These are phyloP conservation scores for Fusarium armeniacum DNA, from an alignment of 2,329 filamentous ascomycete species.

Conservation along the genomic window DNA sequence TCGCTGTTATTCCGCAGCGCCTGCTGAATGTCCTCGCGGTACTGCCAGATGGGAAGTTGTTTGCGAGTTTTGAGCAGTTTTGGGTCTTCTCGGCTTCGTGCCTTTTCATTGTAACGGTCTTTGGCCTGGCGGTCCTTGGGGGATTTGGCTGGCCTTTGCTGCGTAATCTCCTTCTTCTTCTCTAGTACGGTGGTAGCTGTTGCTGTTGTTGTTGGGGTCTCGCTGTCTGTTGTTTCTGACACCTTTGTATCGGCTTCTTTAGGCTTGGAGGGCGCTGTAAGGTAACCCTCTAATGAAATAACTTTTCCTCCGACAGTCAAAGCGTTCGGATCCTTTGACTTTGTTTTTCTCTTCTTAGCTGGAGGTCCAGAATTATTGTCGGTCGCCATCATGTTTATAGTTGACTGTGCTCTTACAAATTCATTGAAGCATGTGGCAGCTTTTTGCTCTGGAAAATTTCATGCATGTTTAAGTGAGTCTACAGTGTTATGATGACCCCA, in stretches of 20 bases:
- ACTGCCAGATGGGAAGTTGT: slow-evolving; percentile 83
- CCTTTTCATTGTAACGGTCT: slow-evolving; percentile 29
- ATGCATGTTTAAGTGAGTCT: slow-evolving; percentile 1
- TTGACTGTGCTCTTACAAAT: neutral
- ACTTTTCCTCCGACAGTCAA: slow-evolving; percentile 64
- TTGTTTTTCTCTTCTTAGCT: slow-evolving; percentile 59
- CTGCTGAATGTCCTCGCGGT: slow-evolving; percentile 77
- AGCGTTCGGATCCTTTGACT: slow-evolving; percentile 54
- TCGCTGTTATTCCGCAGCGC: slow-evolving; percentile 73
- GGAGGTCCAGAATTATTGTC: slow-evolving; percentile 47
- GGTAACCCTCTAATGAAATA: slow-evolving; percentile 65
- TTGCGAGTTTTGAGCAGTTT: slow-evolving; percentile 66
- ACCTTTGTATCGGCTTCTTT: slow-evolving; percentile 30
- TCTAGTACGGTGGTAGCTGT: slow-evolving; percentile 5
- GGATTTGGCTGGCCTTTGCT: slow-evolving; percentile 14
- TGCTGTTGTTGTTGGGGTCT: slow-evolving; percentile 14
- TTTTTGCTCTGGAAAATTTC: slow-evolving; percentile 31
- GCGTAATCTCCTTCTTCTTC: slow-evolving; percentile 3
- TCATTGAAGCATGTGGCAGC: neutral
- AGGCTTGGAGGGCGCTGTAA: slow-evolving; percentile 55
- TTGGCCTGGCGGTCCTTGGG: slow-evolving; percentile 20
- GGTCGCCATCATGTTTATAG: slow-evolving; percentile 45
- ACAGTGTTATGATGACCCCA: neutral
- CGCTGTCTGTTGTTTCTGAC: slow-evolving; percentile 14
- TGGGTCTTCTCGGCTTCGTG: slow-evolving; percentile 50